A percentile compares a stretch with the other conserved stretches of the same genome.
Evolutionary conservation across 148 eudicot species (phyloP).

Genomic region (Arctostaphylos glauca): DNA sequence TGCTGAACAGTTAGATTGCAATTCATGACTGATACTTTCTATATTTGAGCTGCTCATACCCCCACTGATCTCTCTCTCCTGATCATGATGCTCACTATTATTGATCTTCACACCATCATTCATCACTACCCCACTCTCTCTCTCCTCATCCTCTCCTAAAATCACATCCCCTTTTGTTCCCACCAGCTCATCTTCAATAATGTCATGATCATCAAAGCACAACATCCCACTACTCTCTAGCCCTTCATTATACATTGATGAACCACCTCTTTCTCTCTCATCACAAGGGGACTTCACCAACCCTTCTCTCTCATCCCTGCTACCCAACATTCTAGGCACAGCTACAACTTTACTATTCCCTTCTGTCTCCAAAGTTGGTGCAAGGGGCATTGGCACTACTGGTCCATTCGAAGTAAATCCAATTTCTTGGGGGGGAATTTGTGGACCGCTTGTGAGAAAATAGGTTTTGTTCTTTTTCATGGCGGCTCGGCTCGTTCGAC

Average conservation of each 20-base stretch:
- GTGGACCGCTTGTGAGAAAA: not conserved
- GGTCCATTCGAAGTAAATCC: no score
- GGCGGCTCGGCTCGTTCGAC: conserved; percentile 41
- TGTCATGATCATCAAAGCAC: conserved; percentile 16
- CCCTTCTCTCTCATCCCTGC: conserved; percentile 14
- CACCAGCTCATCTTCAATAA: not conserved
- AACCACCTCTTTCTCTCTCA: not conserved
- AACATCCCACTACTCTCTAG: not conserved
- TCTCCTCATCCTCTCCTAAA: conserved; percentile 13
- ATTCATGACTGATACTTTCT: not conserved
- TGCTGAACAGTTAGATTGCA: conserved; percentile 13
- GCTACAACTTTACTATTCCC: no score
- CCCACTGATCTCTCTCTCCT: conserved; percentile 3
- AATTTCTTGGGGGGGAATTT: conserved; percentile 8
- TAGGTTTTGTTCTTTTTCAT: conserved; percentile 43
- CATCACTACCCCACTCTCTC: not conserved
- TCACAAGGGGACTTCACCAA: not conserved
- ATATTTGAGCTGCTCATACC: not conserved
- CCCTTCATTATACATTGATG: not conserved
- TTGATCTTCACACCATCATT: no score
- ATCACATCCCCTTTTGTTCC: conserved; percentile 12
- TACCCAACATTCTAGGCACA: no score
- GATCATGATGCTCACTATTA: not conserved
- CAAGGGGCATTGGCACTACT: no score
- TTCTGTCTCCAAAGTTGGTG: no score